Evolutionary conservation across 1,284 basidiomycete genomes (phyloP), one percentile per base, ranked within the genome.

Genomic region (Leccinum proliferum): DNA sequence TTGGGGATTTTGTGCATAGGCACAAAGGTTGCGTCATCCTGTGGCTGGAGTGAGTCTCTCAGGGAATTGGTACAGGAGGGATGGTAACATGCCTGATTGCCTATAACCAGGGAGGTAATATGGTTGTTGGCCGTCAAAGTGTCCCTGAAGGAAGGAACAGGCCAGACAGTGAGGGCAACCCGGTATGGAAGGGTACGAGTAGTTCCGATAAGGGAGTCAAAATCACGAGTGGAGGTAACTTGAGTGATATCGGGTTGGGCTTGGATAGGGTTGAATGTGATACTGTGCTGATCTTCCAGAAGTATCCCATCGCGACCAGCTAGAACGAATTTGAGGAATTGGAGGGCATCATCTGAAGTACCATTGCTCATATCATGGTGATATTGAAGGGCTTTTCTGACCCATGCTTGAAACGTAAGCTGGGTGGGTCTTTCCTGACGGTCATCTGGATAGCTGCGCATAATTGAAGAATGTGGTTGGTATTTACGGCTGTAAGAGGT

Each of bases 1-100:
- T 67, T 68, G 0, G 60, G 67, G 2, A 67, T 68, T 0, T 2
- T 37, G 11, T 68, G 46, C 65, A 67, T 68, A 0, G 58, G 60
- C 1, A 67, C 60, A 7, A 41, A 41, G 39, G 39, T 41, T 41
- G 39, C 39, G 14, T 41, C 18, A 50, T 41, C 39, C 50, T 25
- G 21, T 7, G 50, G 25, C 25, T 29, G 14, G 50, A 12, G 3
- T 4, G 55, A 18, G 46, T 48, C 46, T 48, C n/a, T 48, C 18
- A 18, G 21, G 46, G 18, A 48, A 48, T 48, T 48, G 46, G 10
- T 48, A 48, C n/a, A 48, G 46, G 5, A 29, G n/a, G 18, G 46
- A 48, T 48, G 21, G 10, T 18, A 48, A 46, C 46, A 46, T 10
- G 53, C 63, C 5, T 43, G 18, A 9, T 14, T 3, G 8, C 35